phyloP scores from a whole-genome alignment of 345 rosid genomes.

The Eucalyptus fibrosa region DNA sequence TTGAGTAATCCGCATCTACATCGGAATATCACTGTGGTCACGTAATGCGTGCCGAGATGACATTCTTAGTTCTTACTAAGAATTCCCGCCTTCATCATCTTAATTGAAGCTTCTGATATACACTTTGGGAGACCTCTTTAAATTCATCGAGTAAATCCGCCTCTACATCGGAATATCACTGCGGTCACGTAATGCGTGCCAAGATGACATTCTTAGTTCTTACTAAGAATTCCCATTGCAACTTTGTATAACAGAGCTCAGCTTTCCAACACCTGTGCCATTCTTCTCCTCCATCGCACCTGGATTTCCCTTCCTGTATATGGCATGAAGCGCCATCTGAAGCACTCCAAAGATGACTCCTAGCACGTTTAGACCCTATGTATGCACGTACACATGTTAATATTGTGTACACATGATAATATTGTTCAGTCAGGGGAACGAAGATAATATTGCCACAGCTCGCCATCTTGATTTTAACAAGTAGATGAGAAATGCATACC shows the following conservation, averaged over 20 bases:
- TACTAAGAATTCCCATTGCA: neutral
- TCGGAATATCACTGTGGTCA: no score
- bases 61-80: no score
- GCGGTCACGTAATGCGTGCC: no score
- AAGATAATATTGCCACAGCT: neutral
- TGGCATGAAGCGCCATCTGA: conserved; percentile 10
- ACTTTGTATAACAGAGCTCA: neutral
- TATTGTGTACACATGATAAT: neutral
- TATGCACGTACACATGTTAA: neutral
- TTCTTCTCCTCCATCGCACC: neutral
- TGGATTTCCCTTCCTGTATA: neutral
- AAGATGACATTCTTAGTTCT: no score
- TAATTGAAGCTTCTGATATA: no score
- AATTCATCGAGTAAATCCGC: no score
- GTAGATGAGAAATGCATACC: neutral
- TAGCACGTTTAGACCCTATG: conserved; percentile 19
- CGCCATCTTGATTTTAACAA: neutral
- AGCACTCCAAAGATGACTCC: conserved; percentile 18
- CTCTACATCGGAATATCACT: no score
- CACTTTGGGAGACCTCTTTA: no score
- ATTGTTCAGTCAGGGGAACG: neutral
- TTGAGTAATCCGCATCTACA: no score
- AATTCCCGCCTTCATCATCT: no score
- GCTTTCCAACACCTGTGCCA: neutral
- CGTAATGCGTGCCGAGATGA: no score